Base-by-base conservation (phyloP, 495 filamentous ascomycete genomes). In the Aspergillus cavernicola region DNA sequence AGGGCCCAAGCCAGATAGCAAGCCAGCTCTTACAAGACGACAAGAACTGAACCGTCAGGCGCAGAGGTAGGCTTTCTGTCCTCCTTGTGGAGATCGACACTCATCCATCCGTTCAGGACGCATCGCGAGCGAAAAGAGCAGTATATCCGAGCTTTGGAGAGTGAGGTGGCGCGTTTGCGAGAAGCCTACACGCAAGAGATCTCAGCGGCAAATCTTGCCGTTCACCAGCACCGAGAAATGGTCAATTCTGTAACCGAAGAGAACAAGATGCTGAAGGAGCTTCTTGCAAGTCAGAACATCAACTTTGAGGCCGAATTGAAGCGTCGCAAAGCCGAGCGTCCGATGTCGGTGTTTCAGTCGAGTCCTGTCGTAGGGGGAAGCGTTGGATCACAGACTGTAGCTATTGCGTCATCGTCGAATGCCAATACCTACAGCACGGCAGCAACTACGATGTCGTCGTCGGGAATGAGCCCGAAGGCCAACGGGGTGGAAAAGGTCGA, bases 41-140 rank as follows among this genome's bases (percentile, higher is more conserved):
- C 93, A 98, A 62, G 93, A 98, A 64, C 71, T 97, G 41, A 98
- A 98, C 65, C 82, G 93, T 49, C 92, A 97, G 73, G 93, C 93
- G 23, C 93, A 98, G 69, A 85, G 92, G 92, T 93, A 83, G 16
- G 16, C 18, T 22, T 1, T 13, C 15, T 24, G 13, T 8, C 20
- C 6, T 35, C 32, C 0, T 18, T 29, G 7, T 29, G 2, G n/a
- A 13, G 50, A 28, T 6, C 5, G 22, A 18, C 41, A 41, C 44
- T 55, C 43, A 53, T 24, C 36, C 41, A 59, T 18, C 44, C 20
- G 20, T n/a, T 19, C 44, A 87, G 92, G 64, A 96, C 93, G 20
- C 92, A 97, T 72, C 91, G 93, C 40, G 93, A 98, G 69, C 86
- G 93, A 52, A 97, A 97, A 66, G 93, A 97, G 70, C 81, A 87